Evolutionary conservation across 2,329 filamentous ascomycete species (phyloP).

Genomic region (Ascocoryne sarcoides): DNA sequence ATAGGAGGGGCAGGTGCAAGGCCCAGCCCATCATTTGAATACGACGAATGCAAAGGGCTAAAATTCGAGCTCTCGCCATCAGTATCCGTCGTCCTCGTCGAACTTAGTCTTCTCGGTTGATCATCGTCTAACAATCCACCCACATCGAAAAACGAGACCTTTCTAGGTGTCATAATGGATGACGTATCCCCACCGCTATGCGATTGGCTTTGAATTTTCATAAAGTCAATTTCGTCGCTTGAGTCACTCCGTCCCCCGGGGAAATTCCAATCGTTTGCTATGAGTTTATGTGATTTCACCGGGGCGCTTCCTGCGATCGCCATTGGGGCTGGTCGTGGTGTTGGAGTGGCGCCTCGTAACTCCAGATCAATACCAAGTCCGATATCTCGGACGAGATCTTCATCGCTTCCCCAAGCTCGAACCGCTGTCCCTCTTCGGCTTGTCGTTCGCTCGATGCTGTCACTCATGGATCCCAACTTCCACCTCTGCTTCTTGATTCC

Average conservation of each 20-base stretch:
- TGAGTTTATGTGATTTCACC: conserved; percentile 13
- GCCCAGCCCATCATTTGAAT: conserved; percentile 9
- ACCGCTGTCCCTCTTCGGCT: conserved; percentile 38
- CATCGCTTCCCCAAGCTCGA: conserved; percentile 78
- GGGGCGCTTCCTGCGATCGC: conserved; percentile 21
- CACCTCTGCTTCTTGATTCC: conserved; percentile 87
- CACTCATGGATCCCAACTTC: conserved; percentile 50
- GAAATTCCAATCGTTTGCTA: conserved; percentile 24
- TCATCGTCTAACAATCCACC: conserved; percentile 61
- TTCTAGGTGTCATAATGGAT: conserved; percentile 39
- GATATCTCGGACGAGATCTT: conserved; percentile 74
- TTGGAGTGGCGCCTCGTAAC: conserved; percentile 33
- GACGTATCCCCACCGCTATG: conserved; percentile 22
- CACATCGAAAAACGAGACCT: conserved; percentile 77
- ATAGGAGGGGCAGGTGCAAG: conserved; percentile 35
- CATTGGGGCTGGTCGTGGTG: conserved; percentile 27
- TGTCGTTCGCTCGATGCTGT: conserved; percentile 49
- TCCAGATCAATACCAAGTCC: conserved; percentile 58
- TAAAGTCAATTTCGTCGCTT: conserved; percentile 36
- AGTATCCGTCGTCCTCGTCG: conserved; percentile 20
- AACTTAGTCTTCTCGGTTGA: conserved; percentile 16
- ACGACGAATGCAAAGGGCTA: conserved; percentile 12
- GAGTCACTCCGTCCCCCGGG: conserved; percentile 19
- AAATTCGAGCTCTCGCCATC: conserved; percentile 22
- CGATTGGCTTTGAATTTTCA: conserved; percentile 17